Base-by-base conservation (phyloP, 495 filamentous ascomycete species). In the Aspergillus steynii region DNA sequence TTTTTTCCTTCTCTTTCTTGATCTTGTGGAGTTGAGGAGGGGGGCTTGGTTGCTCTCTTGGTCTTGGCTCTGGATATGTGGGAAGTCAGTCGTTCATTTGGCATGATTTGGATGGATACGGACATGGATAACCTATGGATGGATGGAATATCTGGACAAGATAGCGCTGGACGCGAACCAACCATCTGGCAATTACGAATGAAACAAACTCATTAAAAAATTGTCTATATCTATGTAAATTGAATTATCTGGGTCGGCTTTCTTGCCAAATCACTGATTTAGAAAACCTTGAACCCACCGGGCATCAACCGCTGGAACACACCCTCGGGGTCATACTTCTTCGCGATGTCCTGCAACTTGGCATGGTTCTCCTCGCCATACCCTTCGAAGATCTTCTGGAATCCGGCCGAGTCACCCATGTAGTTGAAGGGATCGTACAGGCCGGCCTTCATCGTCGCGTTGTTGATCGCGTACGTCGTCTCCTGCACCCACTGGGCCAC, bases 351-450 rank as follows among this genome's bases (percentile, higher is more conserved):
- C 46, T 67, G 49, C 64, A 79, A 57, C 7, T 63, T 61, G 49
- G 51, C 48, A 28, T 62, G 48, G 55, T 74, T 78, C 37, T 61
- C 63, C 6, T 60, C 63, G 1, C 74, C 75, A 52, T 77, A 79
- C 0, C 73, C 66, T 10, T 47, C 64, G 63, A 82, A 65, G 56
- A 74, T 71, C 3, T 56, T 62, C 67, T 74, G 74, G 63, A 73
- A 76, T 0, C 69, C 65, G 14, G 70, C 74, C 0, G 70, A 34
- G 42, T 74, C 70, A 29, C 70, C 70, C 55, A 76, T 73, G 47
- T 74, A 74, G 62, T 74, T 73, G 60, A 76, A 74, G 0, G 62
- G 15, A 55, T 74, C 70, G 31, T 73, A 71, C 20, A 72, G 58
- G 6, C 70, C 70, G 15, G 68, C 73, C 60, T 66, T 64, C 54